These are phyloP conservation scores for Rhododendron kiyosumense DNA, from an alignment of 148 eudicot species.

Conservation along the genomic window DNA sequence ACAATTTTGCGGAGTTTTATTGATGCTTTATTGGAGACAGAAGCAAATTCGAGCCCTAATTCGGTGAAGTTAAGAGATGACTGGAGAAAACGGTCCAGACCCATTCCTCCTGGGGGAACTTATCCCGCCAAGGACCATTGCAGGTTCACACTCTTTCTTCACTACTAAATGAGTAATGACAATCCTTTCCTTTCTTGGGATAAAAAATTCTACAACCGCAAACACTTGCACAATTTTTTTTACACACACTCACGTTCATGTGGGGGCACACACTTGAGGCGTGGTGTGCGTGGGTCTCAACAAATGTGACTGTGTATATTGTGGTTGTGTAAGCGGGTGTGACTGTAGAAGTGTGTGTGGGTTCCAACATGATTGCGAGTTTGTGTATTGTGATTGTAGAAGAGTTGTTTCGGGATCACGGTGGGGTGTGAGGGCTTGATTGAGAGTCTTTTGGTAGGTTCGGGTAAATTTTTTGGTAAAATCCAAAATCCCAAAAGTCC, in stretches of 20 bases:
- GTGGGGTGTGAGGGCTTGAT: too few species aligned
- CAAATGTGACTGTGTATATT: background rate
- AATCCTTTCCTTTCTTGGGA: background rate
- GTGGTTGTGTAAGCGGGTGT: background rate
- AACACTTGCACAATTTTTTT: background rate
- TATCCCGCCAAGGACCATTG: conserved; percentile 95
- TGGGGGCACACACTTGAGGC: too few species aligned
- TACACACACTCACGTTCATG: too few species aligned
- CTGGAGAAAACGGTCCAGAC: conserved; percentile 71
- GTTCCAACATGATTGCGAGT: background rate
- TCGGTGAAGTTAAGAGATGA: conserved; percentile 65
- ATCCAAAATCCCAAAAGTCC: too few species aligned
- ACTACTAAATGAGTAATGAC: too few species aligned
- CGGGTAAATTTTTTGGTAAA: too few species aligned
- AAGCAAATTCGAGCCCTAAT: conserved; percentile 25
- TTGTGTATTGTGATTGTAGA: background rate
- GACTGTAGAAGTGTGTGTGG: background rate
- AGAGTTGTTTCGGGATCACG: background rate
- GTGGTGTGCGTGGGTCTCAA: background rate
- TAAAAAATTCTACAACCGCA: background rate
- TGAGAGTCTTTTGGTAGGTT: too few species aligned
- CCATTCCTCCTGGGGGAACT: conserved; percentile 85
- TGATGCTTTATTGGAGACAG: conserved; percentile 2
- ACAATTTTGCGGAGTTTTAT: background rate
- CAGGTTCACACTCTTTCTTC: conserved; percentile 42